Conservation (phyloP, 1,284 basidiomycete species). For the Puccinia triticina region DNA sequence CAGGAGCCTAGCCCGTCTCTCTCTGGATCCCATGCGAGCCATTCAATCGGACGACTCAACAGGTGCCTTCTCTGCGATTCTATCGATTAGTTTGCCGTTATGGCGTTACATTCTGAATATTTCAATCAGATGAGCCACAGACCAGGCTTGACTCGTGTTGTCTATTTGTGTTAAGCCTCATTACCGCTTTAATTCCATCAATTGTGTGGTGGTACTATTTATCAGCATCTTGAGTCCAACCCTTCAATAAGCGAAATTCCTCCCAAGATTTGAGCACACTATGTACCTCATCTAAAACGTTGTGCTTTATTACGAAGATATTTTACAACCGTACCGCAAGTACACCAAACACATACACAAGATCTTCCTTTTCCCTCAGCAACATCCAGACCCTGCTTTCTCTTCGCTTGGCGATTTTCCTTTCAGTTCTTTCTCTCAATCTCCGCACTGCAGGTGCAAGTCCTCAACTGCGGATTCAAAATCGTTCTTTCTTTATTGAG, state of each 20-base stretch:
- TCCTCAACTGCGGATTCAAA: background rate
- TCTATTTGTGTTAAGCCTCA: background rate
- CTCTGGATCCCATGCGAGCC: background rate
- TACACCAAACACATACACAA: background rate
- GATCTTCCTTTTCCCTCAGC: constrained; percentile 2
- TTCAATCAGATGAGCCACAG: constrained; percentile 1
- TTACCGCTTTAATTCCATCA: background rate
- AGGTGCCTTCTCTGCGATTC: background rate
- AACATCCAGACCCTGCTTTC: background rate
- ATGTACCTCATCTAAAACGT: background rate
- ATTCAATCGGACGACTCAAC: background rate
- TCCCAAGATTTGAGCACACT: constrained; percentile 9
- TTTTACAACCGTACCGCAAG: background rate
- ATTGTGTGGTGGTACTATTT: background rate
- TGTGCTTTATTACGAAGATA: background rate
- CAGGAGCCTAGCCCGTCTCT: background rate
- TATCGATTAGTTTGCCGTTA: constrained; percentile 6
- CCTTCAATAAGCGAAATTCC: background rate
- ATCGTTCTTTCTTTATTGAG: background rate
- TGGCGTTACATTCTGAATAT: background rate
- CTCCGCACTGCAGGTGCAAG: background rate
- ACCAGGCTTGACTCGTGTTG: background rate
- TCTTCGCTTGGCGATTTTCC: background rate
- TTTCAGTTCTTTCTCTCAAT: constrained; percentile 2
- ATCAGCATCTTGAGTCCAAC: background rate